These are phyloP conservation scores for Mycena haematopus DNA, from an alignment of 768 basidiomycete genomes.

Conservation along the genomic window DNA sequence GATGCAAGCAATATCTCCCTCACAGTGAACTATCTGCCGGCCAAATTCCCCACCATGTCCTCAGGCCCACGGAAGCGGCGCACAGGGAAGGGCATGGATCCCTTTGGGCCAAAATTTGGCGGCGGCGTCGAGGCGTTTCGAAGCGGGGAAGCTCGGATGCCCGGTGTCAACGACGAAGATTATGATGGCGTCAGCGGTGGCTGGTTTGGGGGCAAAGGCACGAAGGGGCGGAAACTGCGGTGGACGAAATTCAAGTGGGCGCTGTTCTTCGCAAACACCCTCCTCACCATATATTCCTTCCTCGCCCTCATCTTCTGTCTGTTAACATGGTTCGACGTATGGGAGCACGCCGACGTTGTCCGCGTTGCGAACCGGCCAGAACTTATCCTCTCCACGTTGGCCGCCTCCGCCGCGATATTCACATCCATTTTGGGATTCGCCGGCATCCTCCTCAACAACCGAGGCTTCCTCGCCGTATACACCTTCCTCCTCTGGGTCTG, in stretches of 20 bases:
- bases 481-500: constrained; percentile 79
- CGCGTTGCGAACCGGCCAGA: constrained; percentile 72
- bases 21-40: constrained; percentile 76
- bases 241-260: constrained; percentile 92
- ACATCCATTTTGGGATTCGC: constrained; percentile 79
- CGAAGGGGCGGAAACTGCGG: constrained; percentile 50
- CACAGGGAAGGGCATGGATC: constrained; percentile 38
- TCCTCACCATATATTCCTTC: constrained; percentile 67
- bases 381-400: constrained; percentile 74
- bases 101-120: constrained; percentile 61
- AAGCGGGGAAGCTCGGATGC: constrained; percentile 59
- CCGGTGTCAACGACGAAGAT: constrained; percentile 57
- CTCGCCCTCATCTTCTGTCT: constrained; percentile 68
- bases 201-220: constrained; percentile 50
- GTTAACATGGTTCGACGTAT: constrained; percentile 80
- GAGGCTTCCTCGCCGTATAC: constrained; percentile 80
- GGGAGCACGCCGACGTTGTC: constrained; percentile 71
- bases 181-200: constrained; percentile 50
- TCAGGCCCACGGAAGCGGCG: constrained; percentile 48
- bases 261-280: constrained; percentile 67
- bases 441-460: constrained; percentile 84
- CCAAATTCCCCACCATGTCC: constrained; percentile 69
- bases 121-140: constrained; percentile 75
- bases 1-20: constrained; percentile 44
- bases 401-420: constrained; percentile 61